Percentiles rank a stretch among this genome's conserved stretches.
phyloP scores from a whole-genome alignment of 1,139 yeast species.

The Geotrichum phurueaensis region DNA sequence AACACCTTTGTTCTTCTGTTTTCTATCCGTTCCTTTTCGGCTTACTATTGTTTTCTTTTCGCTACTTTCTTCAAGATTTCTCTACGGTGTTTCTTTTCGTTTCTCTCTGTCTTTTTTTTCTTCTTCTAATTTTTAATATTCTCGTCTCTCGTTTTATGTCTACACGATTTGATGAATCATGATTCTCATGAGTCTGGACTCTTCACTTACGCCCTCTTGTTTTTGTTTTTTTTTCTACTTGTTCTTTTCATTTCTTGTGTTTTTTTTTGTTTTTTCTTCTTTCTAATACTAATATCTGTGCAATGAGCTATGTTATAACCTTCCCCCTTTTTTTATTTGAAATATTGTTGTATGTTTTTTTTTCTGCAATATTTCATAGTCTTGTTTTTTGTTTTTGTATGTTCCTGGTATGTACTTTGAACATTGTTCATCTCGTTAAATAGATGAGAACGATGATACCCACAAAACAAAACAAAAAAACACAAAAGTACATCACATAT shows the following conservation, averaged over 20 bases:
- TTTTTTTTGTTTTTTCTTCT: background rate
- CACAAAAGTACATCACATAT: no score
- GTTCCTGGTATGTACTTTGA: no score
- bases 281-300: background rate
- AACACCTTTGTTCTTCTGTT: background rate
- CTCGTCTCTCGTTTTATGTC: background rate
- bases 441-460: no score
- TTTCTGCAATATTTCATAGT: background rate
- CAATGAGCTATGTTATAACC: background rate
- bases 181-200: background rate
- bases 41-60: background rate
- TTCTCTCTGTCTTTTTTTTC: background rate
- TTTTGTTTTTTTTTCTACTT: background rate
- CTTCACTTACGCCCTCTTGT: background rate
- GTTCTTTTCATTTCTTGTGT: background rate
- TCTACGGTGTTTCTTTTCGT: background rate
- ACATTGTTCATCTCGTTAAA: no score
- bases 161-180: background rate
- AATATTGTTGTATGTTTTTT: background rate
- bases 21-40: background rate
- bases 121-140: background rate
- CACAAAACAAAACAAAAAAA: no score
- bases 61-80: background rate
- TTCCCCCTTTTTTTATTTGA: background rate
- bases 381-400: background rate